Percentiles rank a stretch among this genome's conserved stretches.
phyloP scores from a whole-genome alignment of 306 rosid species.

The Cicer pinnatifidum region DNA sequence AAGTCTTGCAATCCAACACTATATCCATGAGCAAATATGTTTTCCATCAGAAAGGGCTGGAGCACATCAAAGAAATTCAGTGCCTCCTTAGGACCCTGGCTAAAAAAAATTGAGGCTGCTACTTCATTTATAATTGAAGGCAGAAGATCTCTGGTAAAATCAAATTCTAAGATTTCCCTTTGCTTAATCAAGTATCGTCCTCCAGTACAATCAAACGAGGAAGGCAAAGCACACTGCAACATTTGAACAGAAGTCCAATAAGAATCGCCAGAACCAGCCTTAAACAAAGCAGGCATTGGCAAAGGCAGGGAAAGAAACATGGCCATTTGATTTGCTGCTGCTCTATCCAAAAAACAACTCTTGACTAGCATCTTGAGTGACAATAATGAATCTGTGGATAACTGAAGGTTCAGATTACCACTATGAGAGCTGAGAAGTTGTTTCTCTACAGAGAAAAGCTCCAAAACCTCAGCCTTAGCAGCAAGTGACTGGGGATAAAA shows the following conservation, averaged over 20 bases:
- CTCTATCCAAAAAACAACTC: slow-evolving; percentile 55
- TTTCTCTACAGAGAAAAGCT: slow-evolving; percentile 84
- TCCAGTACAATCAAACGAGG: slow-evolving; percentile 64
- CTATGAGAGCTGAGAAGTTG: slow-evolving; percentile 94
- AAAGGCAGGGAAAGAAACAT: slow-evolving; percentile 72
- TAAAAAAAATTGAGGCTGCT: slow-evolving; percentile 77
- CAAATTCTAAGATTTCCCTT: slow-evolving; percentile 70
- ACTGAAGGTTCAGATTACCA: slow-evolving; percentile 80
- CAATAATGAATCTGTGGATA: slow-evolving; percentile 70
- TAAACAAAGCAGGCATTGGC: slow-evolving; percentile 69
- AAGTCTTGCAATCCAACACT: slow-evolving; percentile 84
- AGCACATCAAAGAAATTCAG: slow-evolving; percentile 66
- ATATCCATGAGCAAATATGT: slow-evolving; percentile 76
- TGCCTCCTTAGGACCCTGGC: slow-evolving; percentile 81
- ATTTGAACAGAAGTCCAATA: slow-evolving; percentile 86
- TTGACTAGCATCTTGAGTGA: slow-evolving; percentile 70
- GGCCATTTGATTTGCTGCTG: slow-evolving; percentile 69
- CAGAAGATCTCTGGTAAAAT: slow-evolving; percentile 55
- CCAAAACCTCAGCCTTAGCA: slow-evolving; percentile 93
- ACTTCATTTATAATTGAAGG: slow-evolving; percentile 72
- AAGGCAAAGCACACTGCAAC: slow-evolving; percentile 76
- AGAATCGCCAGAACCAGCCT: slow-evolving; percentile 52
- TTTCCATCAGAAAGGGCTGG: slow-evolving; percentile 93
- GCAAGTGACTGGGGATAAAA: slow-evolving; percentile 93
- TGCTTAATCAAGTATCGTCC: slow-evolving; percentile 62